These are phyloP conservation scores for Abrus precatorius DNA, from an alignment of 306 rosid species.

Conservation along the genomic window DNA sequence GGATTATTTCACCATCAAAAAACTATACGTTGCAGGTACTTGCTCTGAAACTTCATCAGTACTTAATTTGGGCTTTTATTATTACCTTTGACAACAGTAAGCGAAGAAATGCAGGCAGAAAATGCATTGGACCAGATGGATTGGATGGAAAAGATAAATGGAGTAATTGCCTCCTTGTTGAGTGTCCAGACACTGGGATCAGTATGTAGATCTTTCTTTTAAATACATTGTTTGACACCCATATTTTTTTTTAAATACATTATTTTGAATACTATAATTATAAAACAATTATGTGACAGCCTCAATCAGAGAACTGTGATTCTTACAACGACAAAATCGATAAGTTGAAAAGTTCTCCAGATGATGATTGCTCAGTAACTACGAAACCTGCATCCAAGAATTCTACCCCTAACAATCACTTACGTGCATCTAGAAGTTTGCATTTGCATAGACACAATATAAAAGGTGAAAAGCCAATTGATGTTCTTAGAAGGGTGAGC, in stretches of 20 bases:
- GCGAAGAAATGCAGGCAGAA: slow-evolving; percentile 73
- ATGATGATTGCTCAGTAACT: slow-evolving; percentile 39
- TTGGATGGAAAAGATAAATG: slow-evolving; percentile 88
- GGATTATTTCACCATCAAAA: slow-evolving; percentile 82
- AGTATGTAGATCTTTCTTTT: slow-evolving; percentile 53
- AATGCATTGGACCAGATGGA: slow-evolving; percentile 86
- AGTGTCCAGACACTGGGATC: slow-evolving; percentile 69
- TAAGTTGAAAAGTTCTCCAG: slow-evolving; percentile 47
- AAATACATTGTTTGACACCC: slow-evolving; percentile 33
- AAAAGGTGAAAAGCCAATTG: slow-evolving; percentile 71
- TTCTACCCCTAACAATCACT: slow-evolving; percentile 42
- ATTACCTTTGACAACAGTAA: slow-evolving; percentile 34
- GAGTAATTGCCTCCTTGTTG: slow-evolving; percentile 82
- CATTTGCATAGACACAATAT: slow-evolving; percentile 49
- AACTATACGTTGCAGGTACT: slow-evolving; percentile 83
- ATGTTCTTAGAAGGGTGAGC: slow-evolving; percentile 70
- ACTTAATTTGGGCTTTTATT: slow-evolving; percentile 12
- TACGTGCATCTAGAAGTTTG: slow-evolving; percentile 60
- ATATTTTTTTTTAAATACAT: slow-evolving; percentile 33
- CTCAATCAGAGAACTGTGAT: slow-evolving; percentile 53
- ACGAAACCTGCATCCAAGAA: slow-evolving; percentile 52
- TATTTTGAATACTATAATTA: slow-evolving; percentile 42
- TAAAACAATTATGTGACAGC: slow-evolving; percentile 58
- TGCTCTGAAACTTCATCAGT: slow-evolving; percentile 16
- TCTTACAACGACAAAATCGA: slow-evolving; percentile 40